These are phyloP conservation scores for Hyaloscypha variabilis DNA, from an alignment of 495 filamentous ascomycete species.

Conservation along the genomic window DNA sequence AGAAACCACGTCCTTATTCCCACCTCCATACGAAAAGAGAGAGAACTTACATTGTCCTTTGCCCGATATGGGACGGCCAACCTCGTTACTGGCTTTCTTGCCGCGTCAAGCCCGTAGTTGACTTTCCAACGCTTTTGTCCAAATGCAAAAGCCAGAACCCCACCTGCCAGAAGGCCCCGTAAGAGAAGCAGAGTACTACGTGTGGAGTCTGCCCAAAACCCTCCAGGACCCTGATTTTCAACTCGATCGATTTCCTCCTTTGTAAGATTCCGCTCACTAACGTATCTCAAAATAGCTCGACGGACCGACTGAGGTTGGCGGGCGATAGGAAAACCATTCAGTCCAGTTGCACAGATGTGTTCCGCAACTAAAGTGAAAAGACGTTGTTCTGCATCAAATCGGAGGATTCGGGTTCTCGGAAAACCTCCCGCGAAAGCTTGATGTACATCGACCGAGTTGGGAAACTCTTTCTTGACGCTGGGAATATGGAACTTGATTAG, in stretches of 20 bases:
- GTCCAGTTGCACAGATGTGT: slow-evolving; percentile 41
- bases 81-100: slow-evolving; percentile 39
- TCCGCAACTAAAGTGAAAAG: slow-evolving; percentile 12
- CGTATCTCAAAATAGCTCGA: slow-evolving; percentile 46
- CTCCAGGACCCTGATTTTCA: slow-evolving; percentile 26
- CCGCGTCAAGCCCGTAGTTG: slow-evolving; percentile 61
- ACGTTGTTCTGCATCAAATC: not conserved
- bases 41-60: slow-evolving; percentile 40
- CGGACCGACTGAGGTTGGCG: slow-evolving; percentile 40
- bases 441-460: slow-evolving; percentile 19
- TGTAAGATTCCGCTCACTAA: slow-evolving; percentile 36
- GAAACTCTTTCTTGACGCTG: slow-evolving; percentile 4
- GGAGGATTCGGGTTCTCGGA: slow-evolving; percentile 22
- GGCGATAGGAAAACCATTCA: slow-evolving; percentile 43
- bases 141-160: slow-evolving; percentile 57
- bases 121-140: slow-evolving; percentile 66
- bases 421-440: slow-evolving; percentile 2
- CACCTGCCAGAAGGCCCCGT: slow-evolving; percentile 60
- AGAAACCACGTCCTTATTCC: too few relatives aligned
- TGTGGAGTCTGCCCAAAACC: slow-evolving; percentile 27
- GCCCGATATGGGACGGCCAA: slow-evolving; percentile 74
- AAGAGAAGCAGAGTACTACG: slow-evolving; percentile 54
- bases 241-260: slow-evolving; percentile 38
- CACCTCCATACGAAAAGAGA: too few relatives aligned
- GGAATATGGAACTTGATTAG: slow-evolving; percentile 37